These are phyloP conservation scores for Linnemannia exigua DNA, from an alignment of 192 early-diverging fungal species.

Conservation along the genomic window DNA sequence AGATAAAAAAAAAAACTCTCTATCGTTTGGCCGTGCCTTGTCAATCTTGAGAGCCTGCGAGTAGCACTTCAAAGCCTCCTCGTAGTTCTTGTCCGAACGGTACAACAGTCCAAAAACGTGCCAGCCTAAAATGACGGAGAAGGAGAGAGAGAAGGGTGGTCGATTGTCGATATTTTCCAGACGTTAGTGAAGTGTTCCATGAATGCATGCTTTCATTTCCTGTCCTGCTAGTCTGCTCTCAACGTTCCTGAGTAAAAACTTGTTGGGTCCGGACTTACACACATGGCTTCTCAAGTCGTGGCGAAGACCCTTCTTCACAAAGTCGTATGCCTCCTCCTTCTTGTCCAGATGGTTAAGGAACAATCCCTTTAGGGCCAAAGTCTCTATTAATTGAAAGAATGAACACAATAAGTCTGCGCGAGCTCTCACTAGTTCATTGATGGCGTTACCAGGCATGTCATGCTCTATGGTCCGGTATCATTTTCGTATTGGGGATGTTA, in stretches of 20 bases:
- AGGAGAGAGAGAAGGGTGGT: conserved; percentile 4
- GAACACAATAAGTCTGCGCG: not conserved
- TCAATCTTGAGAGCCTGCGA: conserved; percentile 87
- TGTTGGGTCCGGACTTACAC: conserved; percentile 66
- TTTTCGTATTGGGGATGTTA: conserved; percentile 32
- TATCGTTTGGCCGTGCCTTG: conserved; percentile 60
- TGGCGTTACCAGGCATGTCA: not conserved
- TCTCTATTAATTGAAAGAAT: conserved; percentile 71
- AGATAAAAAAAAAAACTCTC: not conserved
- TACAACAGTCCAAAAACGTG: conserved; percentile 96
- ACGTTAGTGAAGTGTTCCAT: not conserved
- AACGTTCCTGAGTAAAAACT: not conserved
- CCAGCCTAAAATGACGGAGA: conserved; percentile 75
- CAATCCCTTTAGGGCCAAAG: conserved; percentile 95
- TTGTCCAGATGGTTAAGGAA: conserved; percentile 92
- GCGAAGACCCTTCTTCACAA: conserved; percentile 87
- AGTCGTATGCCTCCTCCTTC: conserved; percentile 91
- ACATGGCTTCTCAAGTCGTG: conserved; percentile 88
- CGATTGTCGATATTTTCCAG: not conserved
- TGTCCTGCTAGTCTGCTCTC: not conserved
- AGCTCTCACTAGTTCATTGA: not conserved
- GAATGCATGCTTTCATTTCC: not conserved
- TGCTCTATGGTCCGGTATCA: not conserved
- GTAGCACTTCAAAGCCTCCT: conserved; percentile 94
- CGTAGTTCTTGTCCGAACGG: conserved; percentile 93